Evolutionary conservation across 2,329 filamentous ascomycete genomes (phyloP).

Genomic region (Plectosphaerella plurivora): DNA sequence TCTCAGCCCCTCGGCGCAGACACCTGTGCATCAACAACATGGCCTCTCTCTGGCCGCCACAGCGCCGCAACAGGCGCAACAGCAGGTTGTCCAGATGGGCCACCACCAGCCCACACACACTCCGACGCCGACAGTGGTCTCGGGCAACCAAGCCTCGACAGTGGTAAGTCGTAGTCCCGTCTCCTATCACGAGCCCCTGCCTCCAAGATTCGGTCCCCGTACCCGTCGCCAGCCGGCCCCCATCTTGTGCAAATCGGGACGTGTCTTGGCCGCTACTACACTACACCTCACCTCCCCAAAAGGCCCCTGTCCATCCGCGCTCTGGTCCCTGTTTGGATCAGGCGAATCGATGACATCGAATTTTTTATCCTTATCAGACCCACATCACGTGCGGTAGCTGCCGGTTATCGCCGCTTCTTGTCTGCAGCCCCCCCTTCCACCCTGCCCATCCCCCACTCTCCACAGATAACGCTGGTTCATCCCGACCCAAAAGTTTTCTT

Average conservation of each 20-base stretch:
- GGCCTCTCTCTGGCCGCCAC: neutral
- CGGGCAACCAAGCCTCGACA: neutral
- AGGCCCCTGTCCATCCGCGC: neutral
- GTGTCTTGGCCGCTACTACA: too few species aligned
- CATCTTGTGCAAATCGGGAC: too few species aligned
- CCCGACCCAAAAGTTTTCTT: conserved; percentile 1
- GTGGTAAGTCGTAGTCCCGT: neutral
- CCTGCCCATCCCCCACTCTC: neutral
- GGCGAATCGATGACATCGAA: neutral
- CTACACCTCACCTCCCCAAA: neutral
- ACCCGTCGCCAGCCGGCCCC: too few species aligned
- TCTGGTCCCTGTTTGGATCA: neutral
- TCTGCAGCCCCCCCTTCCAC: neutral
- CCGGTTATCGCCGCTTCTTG: neutral
- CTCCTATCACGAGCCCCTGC: neutral
- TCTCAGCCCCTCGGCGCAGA: neutral
- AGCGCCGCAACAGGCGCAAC: neutral
- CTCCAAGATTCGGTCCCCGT: neutral
- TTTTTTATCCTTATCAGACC: neutral
- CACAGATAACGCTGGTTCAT: neutral
- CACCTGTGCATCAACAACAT: neutral
- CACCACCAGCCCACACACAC: neutral
- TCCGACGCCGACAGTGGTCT: neutral
- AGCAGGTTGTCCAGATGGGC: neutral
- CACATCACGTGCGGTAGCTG: neutral